Base-by-base conservation (phyloP, 2,329 filamentous ascomycete genomes). In the Rutstroemia sp. region DNA sequence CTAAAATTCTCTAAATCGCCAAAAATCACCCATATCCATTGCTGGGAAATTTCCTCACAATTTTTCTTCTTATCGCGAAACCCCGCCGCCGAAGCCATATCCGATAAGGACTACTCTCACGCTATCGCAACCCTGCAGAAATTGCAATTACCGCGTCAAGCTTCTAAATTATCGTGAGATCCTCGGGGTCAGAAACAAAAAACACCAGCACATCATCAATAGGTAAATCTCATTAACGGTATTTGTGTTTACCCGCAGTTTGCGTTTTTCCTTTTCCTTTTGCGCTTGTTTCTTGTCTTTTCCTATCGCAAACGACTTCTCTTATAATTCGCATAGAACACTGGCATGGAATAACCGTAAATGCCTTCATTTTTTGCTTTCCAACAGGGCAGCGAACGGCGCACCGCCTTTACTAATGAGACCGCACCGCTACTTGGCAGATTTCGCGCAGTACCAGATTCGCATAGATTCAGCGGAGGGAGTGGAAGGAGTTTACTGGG, bases 331-430 rank as follows among this genome's bases (percentile, higher is more conserved):
- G 6, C 42, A 19, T 21, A 21, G 27, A 30, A 10, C 8, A 30
- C 27, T 30, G 27, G 27, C 27, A 30, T 30, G 27, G 8, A 51
- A 44, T 16, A 8, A 52, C 57, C 27, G 57, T 51, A 57, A 65
- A 85, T 86, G 82, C 80, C 83, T 67, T 76, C 78, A 66, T 83
- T 86, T 75, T 86, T 87, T 72, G 76, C 79, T 68, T 87, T 87
- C 72, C 83, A 83, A 60, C 82, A 83, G 66, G 83, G 83, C 69
- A 77, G 73, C 65, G 83, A 86, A 71, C 78, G 81, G 60, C 77
- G 75, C 64, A 72, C 75, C 58, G 75, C 75, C 51, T 70, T 71
- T 52, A 70, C 67, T 57, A 74, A 73, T 63, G 78, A 84, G 65
- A 73, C 80, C 44, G 80, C 82, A 17, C 82, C 83, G 23, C 72